Conservation (phyloP, 805 yeast species). For the Ogataea angusta region DNA sequence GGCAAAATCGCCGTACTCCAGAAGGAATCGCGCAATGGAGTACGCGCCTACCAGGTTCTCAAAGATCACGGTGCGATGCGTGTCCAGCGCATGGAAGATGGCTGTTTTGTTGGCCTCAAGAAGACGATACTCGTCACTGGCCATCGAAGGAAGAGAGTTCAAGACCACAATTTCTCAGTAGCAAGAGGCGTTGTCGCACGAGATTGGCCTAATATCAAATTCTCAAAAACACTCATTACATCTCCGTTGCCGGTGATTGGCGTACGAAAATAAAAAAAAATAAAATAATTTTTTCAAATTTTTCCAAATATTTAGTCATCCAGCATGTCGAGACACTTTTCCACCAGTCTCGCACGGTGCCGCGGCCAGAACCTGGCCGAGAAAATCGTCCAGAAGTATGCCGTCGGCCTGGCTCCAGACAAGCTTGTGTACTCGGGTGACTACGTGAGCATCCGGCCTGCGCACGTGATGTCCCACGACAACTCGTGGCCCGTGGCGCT, state of each 20-base stretch:
- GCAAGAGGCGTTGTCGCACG: not conserved
- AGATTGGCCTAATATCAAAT: not conserved
- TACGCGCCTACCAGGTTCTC: slow-evolving; percentile 11
- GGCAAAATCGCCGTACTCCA: slow-evolving; percentile 3
- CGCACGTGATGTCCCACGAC: slow-evolving; percentile 99
- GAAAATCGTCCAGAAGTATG: slow-evolving; percentile 90
- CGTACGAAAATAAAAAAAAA: not conserved
- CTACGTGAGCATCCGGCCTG: slow-evolving; percentile 91
- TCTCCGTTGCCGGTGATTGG: slow-evolving; percentile 12
- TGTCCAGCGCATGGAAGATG: slow-evolving; percentile 15
- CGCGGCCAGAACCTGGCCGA: slow-evolving; percentile 87
- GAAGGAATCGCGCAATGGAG: slow-evolving; percentile 7
- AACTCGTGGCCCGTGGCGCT: slow-evolving; percentile 99
- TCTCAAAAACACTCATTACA: not conserved
- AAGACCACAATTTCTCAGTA: too few relatives aligned
- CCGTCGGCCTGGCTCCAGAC: slow-evolving; percentile 76
- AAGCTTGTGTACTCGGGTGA: slow-evolving; percentile 86
- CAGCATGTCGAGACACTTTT: slow-evolving; percentile 17
- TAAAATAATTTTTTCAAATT: slow-evolving; percentile 2
- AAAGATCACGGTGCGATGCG: slow-evolving; percentile 3
- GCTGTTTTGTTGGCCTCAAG: slow-evolving; percentile 5
- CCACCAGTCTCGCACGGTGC: slow-evolving; percentile 15
- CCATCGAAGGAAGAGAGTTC: not conserved
- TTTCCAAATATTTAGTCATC: slow-evolving; percentile 6
- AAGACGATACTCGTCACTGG: slow-evolving; percentile 2